Conservation (phyloP, 805 yeast genomes). For the Pichia eremophila region DNA sequence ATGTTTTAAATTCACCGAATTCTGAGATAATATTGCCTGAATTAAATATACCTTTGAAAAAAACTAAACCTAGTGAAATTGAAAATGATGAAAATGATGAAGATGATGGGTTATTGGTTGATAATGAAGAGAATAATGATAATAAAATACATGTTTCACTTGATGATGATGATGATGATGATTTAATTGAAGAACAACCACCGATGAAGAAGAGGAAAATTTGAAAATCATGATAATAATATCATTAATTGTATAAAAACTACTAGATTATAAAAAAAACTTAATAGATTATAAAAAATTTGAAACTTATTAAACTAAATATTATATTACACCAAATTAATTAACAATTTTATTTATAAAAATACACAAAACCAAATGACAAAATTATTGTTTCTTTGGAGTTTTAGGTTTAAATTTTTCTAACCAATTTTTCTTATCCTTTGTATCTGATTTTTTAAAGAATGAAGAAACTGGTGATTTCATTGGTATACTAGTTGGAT, state of each 20-base stretch:
- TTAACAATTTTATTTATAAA: neutral
- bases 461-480: neutral
- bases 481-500: neutral
- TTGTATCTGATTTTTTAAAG: neutral
- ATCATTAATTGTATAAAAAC: too few species aligned
- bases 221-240: neutral
- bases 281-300: too few species aligned
- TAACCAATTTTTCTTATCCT: slow-evolving; percentile 31
- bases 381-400: slow-evolving; percentile 9
- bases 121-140: slow-evolving; percentile 6
- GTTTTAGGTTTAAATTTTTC: slow-evolving; percentile 31
- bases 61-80: neutral
- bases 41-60: slow-evolving; percentile 13
- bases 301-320: neutral
- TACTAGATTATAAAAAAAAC: too few species aligned
- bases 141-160: neutral
- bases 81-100: slow-evolving; percentile 18
- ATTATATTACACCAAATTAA: neutral
- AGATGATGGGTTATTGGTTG: slow-evolving; percentile 14
- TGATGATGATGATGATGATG: slow-evolving; percentile 6
- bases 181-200: slow-evolving; percentile 7
- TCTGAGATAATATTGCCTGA: slow-evolving; percentile 15
- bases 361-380: neutral
- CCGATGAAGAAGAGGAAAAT: slow-evolving; percentile 2
- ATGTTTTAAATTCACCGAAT: slow-evolving; percentile 24